Base-by-base conservation (phyloP, 768 basidiomycete species). In the Paxillus involutus region DNA sequence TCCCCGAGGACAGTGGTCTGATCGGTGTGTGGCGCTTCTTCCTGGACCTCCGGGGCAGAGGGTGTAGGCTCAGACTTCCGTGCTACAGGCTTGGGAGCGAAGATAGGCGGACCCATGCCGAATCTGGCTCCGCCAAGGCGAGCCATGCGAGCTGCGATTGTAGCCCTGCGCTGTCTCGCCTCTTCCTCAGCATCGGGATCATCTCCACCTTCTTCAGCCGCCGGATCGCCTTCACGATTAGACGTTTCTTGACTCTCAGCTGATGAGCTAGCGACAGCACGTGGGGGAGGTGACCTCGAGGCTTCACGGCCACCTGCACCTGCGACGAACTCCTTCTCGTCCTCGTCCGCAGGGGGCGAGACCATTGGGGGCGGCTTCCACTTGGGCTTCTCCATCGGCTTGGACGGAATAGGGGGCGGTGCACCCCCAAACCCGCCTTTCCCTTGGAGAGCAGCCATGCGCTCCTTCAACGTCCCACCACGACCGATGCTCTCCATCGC, bases 361-460 rank as follows among this genome's bases (percentile, higher is more conserved):
- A 78, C 73, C 21, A 75, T 73, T 1, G 85, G 86, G 1, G 92
- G 90, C 0, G 89, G 84, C 67, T 91, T 93, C 92, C 93, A 95
- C 70, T 89, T 91, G 12, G 89, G 89, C 60, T 85, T 86, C 63
- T 87, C 86, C 0, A 80, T 73, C 2, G 88, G 81, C 5, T 80
- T 71, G 8, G 74, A 67, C 8, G 83, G 78, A 6, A 80, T 64
- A 1, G 74, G 79, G 1, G 85, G 79, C 14, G 77, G 66, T n/a
- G 69, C 57, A 6, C 69, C 66, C 14, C 90, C 90, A 63, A 96
- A 92, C 10, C 77, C 92, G 14, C 90, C 89, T 43, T 80, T 85
- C 8, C 89, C 91, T 67, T 94, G 90, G 36, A 98, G 74, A 3
- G 94, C 93, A 30, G 94, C 94, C 94, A 98, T 97, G 36, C 96